Evolutionary conservation across 2,329 filamentous ascomycete species (phyloP), one percentile per base, ranked within the genome.

Genomic region (Alternaria novae-zelandiae): DNA sequence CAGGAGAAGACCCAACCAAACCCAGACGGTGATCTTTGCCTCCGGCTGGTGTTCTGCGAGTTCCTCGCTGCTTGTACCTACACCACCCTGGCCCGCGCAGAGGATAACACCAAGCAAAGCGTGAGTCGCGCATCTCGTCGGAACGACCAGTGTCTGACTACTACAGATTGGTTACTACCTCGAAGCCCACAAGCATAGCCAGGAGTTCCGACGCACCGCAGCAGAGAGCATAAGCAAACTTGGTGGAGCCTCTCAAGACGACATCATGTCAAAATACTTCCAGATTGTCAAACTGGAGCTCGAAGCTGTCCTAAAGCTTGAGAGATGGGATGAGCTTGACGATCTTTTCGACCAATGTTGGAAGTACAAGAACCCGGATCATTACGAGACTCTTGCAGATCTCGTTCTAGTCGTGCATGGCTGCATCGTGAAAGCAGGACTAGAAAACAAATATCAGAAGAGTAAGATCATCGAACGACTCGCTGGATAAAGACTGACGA

Each of bases 281-380:
- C 86, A 88, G 3, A 80, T 97, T 17, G 82, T 93, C 8, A 88
- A 91, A 1, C 92, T 94, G 67, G 91, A 96, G 68, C 91, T 97
- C 64, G 94, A 97, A 81, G 90, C 89, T 3, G 88, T 90, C 0
- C 81, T 91, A 43, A 84, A 83, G 30, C 82, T 96, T 5, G 86
- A 88, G 63, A 83, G 86, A 20, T 96, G 90, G 90, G 86, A 91
- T 46, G 84, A 87, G 41, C 81, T 96, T 2, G 81, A 84, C 6
- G 78, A 82, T 15, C 86, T 93, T 8, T 85, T 96, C 21, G 80
- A 85, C 17, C 80, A 75, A 41, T 78, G 76, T 55, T 79, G 74
- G 75, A 76, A 67, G 54, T 79, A 78, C 57, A 75, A 78, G 41
- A 73, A 72, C 25, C 69, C 74, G n/a, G 74, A 78, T 17, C 74